phyloP scores from a whole-genome alignment of 345 rosid species.

The Stellera chamaejasme region DNA sequence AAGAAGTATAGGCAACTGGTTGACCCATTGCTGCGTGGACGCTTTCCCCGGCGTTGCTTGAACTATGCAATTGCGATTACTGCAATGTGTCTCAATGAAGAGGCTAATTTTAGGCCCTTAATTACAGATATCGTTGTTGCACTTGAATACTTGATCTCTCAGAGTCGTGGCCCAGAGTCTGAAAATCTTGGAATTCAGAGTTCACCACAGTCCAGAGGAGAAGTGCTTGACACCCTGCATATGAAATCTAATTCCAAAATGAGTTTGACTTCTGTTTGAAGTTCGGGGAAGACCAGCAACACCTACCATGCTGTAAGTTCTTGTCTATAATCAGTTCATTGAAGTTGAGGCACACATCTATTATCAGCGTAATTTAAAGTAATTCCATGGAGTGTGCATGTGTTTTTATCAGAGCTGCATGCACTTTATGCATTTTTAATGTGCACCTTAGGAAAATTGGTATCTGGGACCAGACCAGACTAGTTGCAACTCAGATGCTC shows the following conservation, averaged over 20 bases:
- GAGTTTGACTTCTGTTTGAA: constrained; percentile 12
- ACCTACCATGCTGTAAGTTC: no score
- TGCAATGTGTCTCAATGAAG: constrained; percentile 91
- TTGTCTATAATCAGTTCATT: no score
- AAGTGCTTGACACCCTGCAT: neutral
- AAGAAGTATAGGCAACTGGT: constrained; percentile 60
- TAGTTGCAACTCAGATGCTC: no score
- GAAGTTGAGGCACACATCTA: no score
- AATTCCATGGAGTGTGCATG: no score
- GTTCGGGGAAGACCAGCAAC: neutral
- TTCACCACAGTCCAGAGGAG: constrained; percentile 15
- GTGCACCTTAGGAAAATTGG: no score
- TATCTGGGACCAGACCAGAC: no score
- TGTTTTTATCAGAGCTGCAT: no score
- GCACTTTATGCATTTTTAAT: no score
- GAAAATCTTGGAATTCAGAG: constrained; percentile 12
- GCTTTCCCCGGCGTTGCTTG: constrained; percentile 66
- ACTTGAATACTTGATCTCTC: constrained; percentile 60
- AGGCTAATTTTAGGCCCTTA: constrained; percentile 79
- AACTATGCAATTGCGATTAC: constrained; percentile 84
- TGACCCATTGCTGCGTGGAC: constrained; percentile 69
- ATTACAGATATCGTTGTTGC: constrained; percentile 87
- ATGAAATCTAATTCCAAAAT: constrained; percentile 10
- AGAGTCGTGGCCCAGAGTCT: constrained; percentile 21
- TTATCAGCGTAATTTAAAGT: no score